These are phyloP conservation scores for Eucalyptus regnans DNA, from an alignment of 345 rosid species.

Conservation along the genomic window DNA sequence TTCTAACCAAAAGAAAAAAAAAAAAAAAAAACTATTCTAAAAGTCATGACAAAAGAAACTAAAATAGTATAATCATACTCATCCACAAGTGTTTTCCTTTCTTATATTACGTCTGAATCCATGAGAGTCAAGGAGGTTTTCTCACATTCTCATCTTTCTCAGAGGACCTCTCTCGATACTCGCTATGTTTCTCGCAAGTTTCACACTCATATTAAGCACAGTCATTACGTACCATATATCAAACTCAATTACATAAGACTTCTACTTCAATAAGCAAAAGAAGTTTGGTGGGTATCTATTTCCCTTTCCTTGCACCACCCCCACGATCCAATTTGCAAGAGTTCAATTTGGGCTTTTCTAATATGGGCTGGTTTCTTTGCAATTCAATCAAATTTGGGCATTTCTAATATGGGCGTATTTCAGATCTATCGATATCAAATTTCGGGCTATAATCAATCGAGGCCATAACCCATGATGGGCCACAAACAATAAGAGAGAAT, in stretches of 20 bases:
- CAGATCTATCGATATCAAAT: neutral
- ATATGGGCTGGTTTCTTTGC: neutral
- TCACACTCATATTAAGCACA: neutral
- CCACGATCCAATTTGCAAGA: neutral
- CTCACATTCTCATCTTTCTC: neutral
- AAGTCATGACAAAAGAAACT: no score
- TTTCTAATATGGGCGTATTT: neutral
- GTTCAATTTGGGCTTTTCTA: neutral
- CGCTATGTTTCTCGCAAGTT: neutral
- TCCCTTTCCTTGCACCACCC: neutral
- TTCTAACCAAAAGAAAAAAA: fast-evolving
- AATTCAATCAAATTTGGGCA: neutral
- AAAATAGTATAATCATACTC: neutral
- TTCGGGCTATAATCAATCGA: neutral
- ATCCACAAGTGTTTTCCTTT: neutral
- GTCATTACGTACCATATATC: neutral
- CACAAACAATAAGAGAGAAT: neutral
- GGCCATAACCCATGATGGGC: neutral
- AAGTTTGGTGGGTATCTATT: neutral
- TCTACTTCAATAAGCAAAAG: neutral
- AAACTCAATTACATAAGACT: neutral
- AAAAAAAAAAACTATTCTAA: no score
- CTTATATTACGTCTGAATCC: neutral
- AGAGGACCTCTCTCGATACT: neutral
- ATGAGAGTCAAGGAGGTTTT: neutral